Evolutionary conservation across 192 early-diverging fungal species (phyloP), one percentile per base, ranked within the genome.

Genomic region (Coemansia sp.): DNA sequence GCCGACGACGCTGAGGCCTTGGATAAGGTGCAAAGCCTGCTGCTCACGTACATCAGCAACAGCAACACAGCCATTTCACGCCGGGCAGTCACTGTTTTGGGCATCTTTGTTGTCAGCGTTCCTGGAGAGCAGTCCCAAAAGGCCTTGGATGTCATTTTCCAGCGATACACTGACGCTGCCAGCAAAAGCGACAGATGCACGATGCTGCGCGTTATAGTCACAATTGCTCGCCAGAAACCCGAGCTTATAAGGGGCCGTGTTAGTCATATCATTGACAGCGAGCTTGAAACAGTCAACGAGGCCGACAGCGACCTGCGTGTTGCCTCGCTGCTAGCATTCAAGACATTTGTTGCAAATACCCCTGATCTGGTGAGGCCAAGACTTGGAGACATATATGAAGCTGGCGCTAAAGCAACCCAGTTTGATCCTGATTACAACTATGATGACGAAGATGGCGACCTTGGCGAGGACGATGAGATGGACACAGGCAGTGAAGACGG

Each of bases 371-470:
- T 52, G 0, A 61, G 59, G 3, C 19, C 32, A 41, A 58, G 54
- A 44, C 63, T 68, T 13, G 59, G 68, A 44, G 69, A 70, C 16
- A 78, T 83, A 32, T 77, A 75, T 61, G 40, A 39, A 8, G 59
- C 26, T 42, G 75, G 63, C 6, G 61, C 69, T 32, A 63, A 59
- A 9, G 75, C 76, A 6, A 21, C 68, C 12, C 66, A 48, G 42
- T 83, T 59, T 32, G 81, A 83, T 12, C 81, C 81, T 40, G 72
- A 74, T 68, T 77, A 78, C 70, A 78, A 71, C 61, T 74, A 78
- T 57, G 76, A 70, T 38, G 66, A 60, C 23, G 68, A 57, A 21
- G 76, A 70, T n/a, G 66, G 48, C 19, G 64, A 58, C 0, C 44
- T 50, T 21, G 65, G 67, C 11, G 57, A 9, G 23, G 61, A 26